phyloP scores from a whole-genome alignment of 768 basidiomycete species.

The button mushroom (Agaricus bisporus) region DNA sequence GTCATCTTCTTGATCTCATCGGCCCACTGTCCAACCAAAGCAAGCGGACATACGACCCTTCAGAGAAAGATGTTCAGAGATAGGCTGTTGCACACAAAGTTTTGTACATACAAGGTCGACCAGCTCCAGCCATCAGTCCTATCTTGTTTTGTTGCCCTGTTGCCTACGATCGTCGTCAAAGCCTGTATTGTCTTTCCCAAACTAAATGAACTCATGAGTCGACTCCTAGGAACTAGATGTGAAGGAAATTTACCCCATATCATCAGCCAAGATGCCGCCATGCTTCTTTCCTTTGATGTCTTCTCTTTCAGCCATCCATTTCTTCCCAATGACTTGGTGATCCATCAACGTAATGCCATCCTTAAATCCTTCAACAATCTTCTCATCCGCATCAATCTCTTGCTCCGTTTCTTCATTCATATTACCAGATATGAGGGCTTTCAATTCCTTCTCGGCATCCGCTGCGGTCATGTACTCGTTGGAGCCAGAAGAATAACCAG shows the following conservation, averaged over 20 bases:
- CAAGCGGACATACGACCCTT: constrained; percentile 85
- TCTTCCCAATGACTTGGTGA: constrained; percentile 81
- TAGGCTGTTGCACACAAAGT: not conserved
- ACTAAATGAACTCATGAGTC: constrained; percentile 26
- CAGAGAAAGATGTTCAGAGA: not conserved
- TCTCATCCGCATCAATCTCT: constrained; percentile 59
- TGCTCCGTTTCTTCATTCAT: constrained; percentile 52
- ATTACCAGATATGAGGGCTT: constrained; percentile 67
- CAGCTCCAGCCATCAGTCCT: constrained; percentile 65
- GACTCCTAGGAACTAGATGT: not conserved
- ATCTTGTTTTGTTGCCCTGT: constrained; percentile 64
- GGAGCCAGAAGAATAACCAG: constrained; percentile 13
- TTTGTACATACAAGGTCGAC: constrained; percentile 54
- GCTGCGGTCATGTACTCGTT: constrained; percentile 29
- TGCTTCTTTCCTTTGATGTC: constrained; percentile 53
- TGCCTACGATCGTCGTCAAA: constrained; percentile 80
- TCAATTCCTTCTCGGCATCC: constrained; percentile 74
- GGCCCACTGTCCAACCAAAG: constrained; percentile 89
- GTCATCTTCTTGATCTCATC: constrained; percentile 74
- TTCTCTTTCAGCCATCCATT: constrained; percentile 88
- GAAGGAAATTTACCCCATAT: constrained; percentile 62
- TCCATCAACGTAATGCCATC: constrained; percentile 68
- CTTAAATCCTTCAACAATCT: constrained; percentile 71
- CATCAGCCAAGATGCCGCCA: constrained; percentile 91
- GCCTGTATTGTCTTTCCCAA: constrained; percentile 92